Base-by-base conservation (phyloP, 2,329 filamentous ascomycete species). In the Hypoxylon sp. region DNA sequence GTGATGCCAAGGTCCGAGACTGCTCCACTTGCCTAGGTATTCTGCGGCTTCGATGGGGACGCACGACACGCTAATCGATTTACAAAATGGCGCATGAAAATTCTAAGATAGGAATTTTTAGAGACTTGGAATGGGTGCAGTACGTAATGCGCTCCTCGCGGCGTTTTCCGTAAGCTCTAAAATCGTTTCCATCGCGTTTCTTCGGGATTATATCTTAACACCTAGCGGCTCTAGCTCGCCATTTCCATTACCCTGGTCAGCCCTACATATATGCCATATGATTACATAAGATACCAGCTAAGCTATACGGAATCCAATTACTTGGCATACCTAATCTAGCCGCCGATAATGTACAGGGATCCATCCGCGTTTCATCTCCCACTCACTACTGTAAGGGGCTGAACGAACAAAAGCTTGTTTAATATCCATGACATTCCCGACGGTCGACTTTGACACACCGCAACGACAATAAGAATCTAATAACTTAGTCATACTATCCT, bases 1-100 rank as follows among this genome's bases (percentile, higher is more conserved):
- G 34, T 38, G 34, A 25, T 53, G 17, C 13, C 34, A 17, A 53
- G 51, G n/a, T 21, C 30, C 51, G 32, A 11, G 2, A n/a, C 21
- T 41, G 34, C 51, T 53, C 51, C 51, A 43, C 51, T 23, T 28
- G 30, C 38, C 38, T 43, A 43, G 38, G 38, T 21, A 43, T 11
- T 41, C 30, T 17, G 38, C 51, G 36, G 17, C 51, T 13, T 10
- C 34, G 21, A 43, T 53, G 21, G 7, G 19, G 11, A 7, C 11
- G 11, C 49, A 30, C 49, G 5, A 7, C 17, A 19, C 49, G 49
- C 49, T 51, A 51, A 51, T 34, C 38, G 7, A 17, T 6, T 17
- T 41, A 4, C 38, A 21, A 43, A 43, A 43, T 41, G 7, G 5
- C 38, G 38, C 14, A 9, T 19, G 17, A 21, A 43, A 17, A 11